These are phyloP conservation scores for Kwoniella dejecticola DNA, from an alignment of 768 basidiomycete species.

Conservation along the genomic window DNA sequence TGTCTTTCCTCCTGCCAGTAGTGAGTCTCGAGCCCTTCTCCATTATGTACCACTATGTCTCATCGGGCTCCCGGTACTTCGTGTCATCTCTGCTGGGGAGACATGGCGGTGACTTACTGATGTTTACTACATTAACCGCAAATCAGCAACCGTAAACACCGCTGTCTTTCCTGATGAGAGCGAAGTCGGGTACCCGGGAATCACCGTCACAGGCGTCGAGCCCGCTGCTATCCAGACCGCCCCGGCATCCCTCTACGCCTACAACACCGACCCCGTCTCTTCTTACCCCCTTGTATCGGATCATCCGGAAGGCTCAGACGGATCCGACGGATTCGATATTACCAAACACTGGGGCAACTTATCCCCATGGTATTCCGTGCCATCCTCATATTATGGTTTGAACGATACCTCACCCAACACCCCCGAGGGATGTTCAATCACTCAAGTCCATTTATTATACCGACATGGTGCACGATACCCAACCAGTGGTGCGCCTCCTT, in stretches of 20 bases:
- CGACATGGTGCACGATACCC: slow-evolving; percentile 54
- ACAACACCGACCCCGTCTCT: slow-evolving; percentile 13
- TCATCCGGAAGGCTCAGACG: slow-evolving; percentile 13
- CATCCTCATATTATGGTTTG: slow-evolving; percentile 49
- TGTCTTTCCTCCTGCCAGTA: slow-evolving; percentile 42
- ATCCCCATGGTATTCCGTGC: slow-evolving; percentile 49
- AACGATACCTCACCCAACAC: slow-evolving; percentile 42
- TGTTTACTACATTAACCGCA: too few species aligned
- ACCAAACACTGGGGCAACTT: slow-evolving; percentile 54
- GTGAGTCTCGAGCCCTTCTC: too few species aligned
- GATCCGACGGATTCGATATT: slow-evolving; percentile 28
- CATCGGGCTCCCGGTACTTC: neutral
- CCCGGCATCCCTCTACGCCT: slow-evolving; percentile 29
- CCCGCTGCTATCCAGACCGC: slow-evolving; percentile 49
- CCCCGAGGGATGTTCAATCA: slow-evolving; percentile 49
- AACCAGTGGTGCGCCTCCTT: slow-evolving; percentile 43
- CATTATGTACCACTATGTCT: neutral
- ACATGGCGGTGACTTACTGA: too few species aligned
- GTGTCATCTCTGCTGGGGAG: neutral
- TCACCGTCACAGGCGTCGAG: slow-evolving; percentile 48
- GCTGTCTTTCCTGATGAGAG: slow-evolving; percentile 46
- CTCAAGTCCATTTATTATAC: slow-evolving; percentile 46
- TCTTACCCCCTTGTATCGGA: slow-evolving; percentile 44
- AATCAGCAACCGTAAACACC: slow-evolving; percentile 37
- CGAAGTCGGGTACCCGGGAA: slow-evolving; percentile 42